Evolutionary conservation across 2,329 filamentous ascomycete species (phyloP).

Genomic region (Grosmannia penicillata): DNA sequence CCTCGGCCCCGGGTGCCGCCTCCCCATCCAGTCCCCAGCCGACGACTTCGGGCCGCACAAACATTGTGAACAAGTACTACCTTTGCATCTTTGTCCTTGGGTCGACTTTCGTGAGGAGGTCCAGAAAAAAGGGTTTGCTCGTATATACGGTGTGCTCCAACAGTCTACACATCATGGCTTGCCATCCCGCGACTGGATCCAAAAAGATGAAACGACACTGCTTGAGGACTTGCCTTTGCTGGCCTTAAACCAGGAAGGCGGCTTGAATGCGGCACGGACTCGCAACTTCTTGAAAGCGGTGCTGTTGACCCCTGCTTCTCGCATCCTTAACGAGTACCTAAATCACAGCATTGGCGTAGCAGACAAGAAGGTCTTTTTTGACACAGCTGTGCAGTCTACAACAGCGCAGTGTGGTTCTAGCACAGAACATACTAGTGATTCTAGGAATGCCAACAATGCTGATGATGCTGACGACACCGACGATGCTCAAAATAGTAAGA

Average conservation of each 20-base stretch:
- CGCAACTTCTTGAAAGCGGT: conserved; percentile 1
- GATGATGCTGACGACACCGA: not conserved
- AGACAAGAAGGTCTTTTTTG: conserved; percentile 4
- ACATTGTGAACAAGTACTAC: conserved; percentile 1
- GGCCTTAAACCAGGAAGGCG: conserved; percentile 1
- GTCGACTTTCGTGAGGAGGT: conserved; percentile 28
- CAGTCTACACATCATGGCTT: not conserved
- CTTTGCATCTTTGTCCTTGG: conserved; percentile 21
- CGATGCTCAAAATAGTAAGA: not conserved
- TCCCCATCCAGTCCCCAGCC: conserved; percentile 3
- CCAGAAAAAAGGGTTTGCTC: conserved; percentile 11
- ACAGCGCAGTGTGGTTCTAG: not conserved
- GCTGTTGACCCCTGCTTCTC: conserved; percentile 1
- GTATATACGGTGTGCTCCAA: conserved; percentile 1
- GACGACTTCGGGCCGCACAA: conserved; percentile 3
- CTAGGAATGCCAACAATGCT: not conserved
- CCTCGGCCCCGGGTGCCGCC: not conserved
- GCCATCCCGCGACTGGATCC: conserved; percentile 1
- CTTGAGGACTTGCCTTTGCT: conserved; percentile 2
- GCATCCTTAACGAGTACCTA: conserved; percentile 2
- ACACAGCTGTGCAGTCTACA: conserved; percentile 1
- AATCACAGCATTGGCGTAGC: not conserved
- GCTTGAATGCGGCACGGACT: conserved; percentile 1
- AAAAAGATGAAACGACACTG: conserved; percentile 1
- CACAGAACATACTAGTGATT: not conserved